Evolutionary conservation across 768 basidiomycete species (phyloP).

Genomic region (Boletus barrowsii): DNA sequence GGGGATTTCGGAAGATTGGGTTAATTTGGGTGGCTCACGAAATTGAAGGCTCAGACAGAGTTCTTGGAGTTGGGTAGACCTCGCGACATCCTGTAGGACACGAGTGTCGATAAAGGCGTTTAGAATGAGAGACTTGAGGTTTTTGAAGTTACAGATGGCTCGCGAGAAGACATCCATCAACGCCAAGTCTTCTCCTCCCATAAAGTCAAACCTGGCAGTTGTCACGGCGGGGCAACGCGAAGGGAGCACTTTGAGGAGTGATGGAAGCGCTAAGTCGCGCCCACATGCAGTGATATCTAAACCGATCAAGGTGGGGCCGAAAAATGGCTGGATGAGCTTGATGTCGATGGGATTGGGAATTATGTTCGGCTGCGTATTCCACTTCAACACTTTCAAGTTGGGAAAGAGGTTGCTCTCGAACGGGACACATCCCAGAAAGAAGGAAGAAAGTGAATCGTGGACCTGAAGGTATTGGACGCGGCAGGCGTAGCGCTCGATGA

Average conservation of each 20-base stretch:
- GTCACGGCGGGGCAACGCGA: not conserved
- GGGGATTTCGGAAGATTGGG: not conserved
- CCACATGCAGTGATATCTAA: not conserved
- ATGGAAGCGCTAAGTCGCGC: not conserved
- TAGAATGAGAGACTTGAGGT: not conserved
- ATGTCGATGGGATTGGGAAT: not conserved
- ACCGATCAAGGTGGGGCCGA: not conserved
- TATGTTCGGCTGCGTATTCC: not conserved
- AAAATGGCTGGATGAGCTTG: not conserved
- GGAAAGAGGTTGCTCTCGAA: not conserved
- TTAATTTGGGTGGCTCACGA: no score
- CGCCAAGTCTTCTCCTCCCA: rapidly evolving
- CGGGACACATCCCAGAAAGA: not conserved
- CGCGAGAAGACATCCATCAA: not conserved
- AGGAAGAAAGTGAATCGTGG: not conserved
- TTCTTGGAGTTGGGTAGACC: not conserved
- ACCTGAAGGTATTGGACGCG: not conserved
- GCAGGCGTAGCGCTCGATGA: not conserved
- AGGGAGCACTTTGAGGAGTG: not conserved
- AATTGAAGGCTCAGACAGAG: not conserved
- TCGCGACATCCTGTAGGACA: not conserved
- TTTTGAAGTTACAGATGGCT: not conserved
- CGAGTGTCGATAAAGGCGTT: not conserved
- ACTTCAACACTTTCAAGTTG: not conserved
- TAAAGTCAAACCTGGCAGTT: not conserved